phyloP scores from a whole-genome alignment of 805 yeast species.

The Yarrowia sp. region DNA sequence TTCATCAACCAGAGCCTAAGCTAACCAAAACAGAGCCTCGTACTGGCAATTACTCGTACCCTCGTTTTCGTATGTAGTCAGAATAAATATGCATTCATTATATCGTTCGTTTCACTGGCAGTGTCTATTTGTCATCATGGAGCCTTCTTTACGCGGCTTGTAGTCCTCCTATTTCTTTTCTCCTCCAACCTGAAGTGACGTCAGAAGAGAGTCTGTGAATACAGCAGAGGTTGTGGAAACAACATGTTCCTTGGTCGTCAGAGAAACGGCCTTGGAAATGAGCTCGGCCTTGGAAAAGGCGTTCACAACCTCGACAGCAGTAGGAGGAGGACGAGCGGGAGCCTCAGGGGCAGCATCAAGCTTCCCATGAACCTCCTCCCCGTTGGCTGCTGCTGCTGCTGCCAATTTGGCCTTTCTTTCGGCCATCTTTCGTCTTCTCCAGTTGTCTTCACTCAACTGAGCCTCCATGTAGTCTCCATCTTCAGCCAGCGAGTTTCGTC shows the following conservation, averaged over 20 bases:
- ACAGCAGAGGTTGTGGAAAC: slow-evolving; percentile 31
- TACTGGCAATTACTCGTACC: too few species aligned
- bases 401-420: not conserved
- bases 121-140: too few species aligned
- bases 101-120: not conserved
- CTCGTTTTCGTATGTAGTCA: not conserved
- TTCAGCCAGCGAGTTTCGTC: slow-evolving; percentile 28
- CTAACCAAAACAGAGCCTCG: too few species aligned
- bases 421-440: slow-evolving; percentile 33
- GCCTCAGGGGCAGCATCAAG: not conserved
- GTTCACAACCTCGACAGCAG: not conserved
- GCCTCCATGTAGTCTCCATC: slow-evolving; percentile 37
- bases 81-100: slow-evolving; percentile 36
- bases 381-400: not conserved
- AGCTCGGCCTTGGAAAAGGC: slow-evolving; percentile 26
- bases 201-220: slow-evolving; percentile 17
- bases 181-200: not conserved
- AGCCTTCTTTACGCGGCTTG: too few species aligned
- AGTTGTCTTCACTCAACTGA: slow-evolving; percentile 30
- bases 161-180: too few species aligned
- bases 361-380: slow-evolving; percentile 22
- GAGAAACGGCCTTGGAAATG: slow-evolving; percentile 26
- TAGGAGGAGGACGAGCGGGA: not conserved
- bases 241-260: slow-evolving; percentile 17
- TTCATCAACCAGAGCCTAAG: too few species aligned